These are phyloP conservation scores for Talaromyces adpressus DNA, from an alignment of 495 filamentous ascomycete species.

Conservation along the genomic window DNA sequence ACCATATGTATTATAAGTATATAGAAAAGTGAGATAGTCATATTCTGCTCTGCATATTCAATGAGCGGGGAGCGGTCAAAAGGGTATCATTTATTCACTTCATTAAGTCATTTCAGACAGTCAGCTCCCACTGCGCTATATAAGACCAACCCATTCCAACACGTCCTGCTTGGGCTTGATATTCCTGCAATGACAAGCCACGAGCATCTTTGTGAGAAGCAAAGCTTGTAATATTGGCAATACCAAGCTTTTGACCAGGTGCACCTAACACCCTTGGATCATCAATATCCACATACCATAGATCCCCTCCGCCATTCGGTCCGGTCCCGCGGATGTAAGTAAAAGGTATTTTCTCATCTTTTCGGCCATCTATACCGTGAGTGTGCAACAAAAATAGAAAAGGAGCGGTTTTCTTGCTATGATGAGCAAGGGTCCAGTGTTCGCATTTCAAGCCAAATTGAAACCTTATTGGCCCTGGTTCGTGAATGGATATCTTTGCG, in stretches of 20 bases:
- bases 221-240: constrained; percentile 53
- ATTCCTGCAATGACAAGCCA: constrained; percentile 64
- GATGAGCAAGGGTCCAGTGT: constrained; percentile 66
- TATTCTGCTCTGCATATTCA: not conserved
- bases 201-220: constrained; percentile 58
- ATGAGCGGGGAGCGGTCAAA: not conserved
- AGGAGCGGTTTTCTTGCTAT: constrained; percentile 52
- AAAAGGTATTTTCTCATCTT: constrained; percentile 60
- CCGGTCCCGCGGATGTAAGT: constrained; percentile 28
- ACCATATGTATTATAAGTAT: not conserved
- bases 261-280: constrained; percentile 55
- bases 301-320: constrained; percentile 54
- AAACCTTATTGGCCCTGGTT: constrained; percentile 56
- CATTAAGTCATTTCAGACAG: constrained; percentile 16
- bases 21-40: not conserved
- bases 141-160: constrained; percentile 54
- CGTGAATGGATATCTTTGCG: constrained; percentile 50
- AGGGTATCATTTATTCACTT: constrained; percentile 2
- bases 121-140: constrained; percentile 66
- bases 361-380: constrained; percentile 56
- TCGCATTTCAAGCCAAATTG: constrained; percentile 67
- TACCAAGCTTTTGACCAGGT: constrained; percentile 56
- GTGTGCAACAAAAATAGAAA: constrained; percentile 61
- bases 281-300: constrained; percentile 70
- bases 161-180: constrained; percentile 48